Base-by-base conservation (phyloP, 2,329 filamentous ascomycete genomes). In the Leptographium radiaticola region DNA sequence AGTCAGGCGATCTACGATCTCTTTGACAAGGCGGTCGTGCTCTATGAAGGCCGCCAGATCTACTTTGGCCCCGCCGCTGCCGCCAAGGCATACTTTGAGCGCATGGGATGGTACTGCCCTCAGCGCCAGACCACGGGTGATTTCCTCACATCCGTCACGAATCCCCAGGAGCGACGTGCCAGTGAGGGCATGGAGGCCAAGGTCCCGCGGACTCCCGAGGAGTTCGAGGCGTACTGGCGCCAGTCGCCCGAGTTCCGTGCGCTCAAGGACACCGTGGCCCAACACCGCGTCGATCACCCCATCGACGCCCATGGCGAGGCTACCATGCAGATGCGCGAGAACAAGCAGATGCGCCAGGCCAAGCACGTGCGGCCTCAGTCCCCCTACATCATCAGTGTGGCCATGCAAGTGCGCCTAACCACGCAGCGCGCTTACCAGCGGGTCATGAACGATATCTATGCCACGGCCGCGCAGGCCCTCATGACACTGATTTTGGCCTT, bases 401-500 rank as follows among this genome's bases (percentile, higher is more conserved):
- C 70, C 3, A 69, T 73, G 0, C 72, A 73, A 25, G 73, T 75
- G 16, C 64, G 69, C 0, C 59, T 74, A 16, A 78, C 78, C 64
- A 76, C 77, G 57, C 65, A 82, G 12, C 79, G 88, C 39, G 86
- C 93, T 65, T 83, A 89, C 57, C 90, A 87, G 85, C 76, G 94
- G 31, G 77, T 89, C 20, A 78, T 79, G 63, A 87, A 87, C 46
- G 86, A 94, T 67, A 83, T 77, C 58, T 81, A 81, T 1, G 84
- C 86, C 0, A 73, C 93, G 1, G 84, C 82, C 65, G 91, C 86
- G 43, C 93, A 91, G 60, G 75, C 86, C 56, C 86, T 89, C 67
- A 88, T 89, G 64, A 86, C 89, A 61, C 68, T 91, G 55, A 77
- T 83, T 55, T 87, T 59, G 10, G 53, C 57, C 0, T 48, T 59